Base-by-base conservation (phyloP, 306 rosid species). In the Biancaea sappan region DNA sequence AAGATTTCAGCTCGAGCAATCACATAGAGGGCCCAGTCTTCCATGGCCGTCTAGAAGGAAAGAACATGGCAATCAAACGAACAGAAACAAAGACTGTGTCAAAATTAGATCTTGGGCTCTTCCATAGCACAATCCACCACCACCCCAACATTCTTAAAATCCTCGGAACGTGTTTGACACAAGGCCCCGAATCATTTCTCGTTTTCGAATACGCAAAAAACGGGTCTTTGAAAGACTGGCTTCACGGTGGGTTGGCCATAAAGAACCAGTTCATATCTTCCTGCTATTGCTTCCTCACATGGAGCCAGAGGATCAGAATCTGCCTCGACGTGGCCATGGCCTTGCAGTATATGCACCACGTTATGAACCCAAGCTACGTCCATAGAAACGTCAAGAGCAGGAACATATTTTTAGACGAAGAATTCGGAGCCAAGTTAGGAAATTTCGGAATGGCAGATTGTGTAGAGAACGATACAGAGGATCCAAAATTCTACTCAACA, bases 221-320 rank as follows among this genome's bases (percentile, higher is more conserved):
- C 28, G 99, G 99, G 24, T 90, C 99, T 2, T 65, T 94, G 57
- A 91, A 90, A 74, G 99, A 94, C 56, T 94, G 99, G 99, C 90
- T 94, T 47, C 97, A 94, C 28, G 99, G 97, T 31, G 96, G 99
- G 47, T 72, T 94, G 76, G 99, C 99, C 37, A 87, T 94, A 65
- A 94, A 94, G 84, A 94, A 88, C 78, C 97, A 94, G 67, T 94
- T 90, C 93, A 94, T 92, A 62, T 77, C 92, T 58, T 94, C 99
- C 11, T 94, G 97, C 76, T 86, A 90, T 53, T 92, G 99, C 70
- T 92, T 94, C 89, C 75, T 94, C 34, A 88, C 94, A 71, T 94
- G 99, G 99, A 86, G 78, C 64, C 99, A 92, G 64, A 79, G 99
- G 83, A 80, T 94, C 10, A 88, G 76, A 47, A 92, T 94, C 66